phyloP scores from a whole-genome alignment of 495 filamentous ascomycete genomes.

The Aspergillus cristatus region DNA sequence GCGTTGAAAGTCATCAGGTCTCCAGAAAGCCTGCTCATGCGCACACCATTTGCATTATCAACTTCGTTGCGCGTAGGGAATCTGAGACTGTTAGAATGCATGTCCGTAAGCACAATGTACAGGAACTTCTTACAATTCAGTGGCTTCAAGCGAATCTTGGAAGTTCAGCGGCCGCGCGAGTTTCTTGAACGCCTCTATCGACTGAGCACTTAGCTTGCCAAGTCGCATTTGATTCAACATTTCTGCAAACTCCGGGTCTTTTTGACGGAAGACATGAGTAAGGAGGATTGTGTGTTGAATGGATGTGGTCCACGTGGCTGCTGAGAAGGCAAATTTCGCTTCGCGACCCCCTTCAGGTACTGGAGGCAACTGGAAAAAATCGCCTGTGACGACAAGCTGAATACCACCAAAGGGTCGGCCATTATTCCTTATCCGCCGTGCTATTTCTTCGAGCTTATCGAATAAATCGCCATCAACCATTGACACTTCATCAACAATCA shows the following conservation, averaged over 20 bases:
- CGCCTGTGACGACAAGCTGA: constrained; percentile 89
- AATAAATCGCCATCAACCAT: constrained; percentile 98
- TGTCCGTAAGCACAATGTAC: too few relatives aligned
- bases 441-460: constrained; percentile 88
- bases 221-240: constrained; percentile 98
- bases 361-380: constrained; percentile 95
- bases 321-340: constrained; percentile 86
- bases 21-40: constrained; percentile 66
- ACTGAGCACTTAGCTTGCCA: constrained; percentile 62
- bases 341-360: constrained; percentile 66
- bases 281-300: constrained; percentile 94
- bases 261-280: constrained; percentile 93
- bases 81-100: constrained; percentile 23
- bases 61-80: constrained; percentile 90
- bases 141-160: constrained; percentile 73
- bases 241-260: constrained; percentile 80
- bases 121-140: constrained; percentile 58
- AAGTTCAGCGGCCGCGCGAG: constrained; percentile 62
- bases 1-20: constrained; percentile 58
- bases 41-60: constrained; percentile 68
- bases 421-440: constrained; percentile 72
- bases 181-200: constrained; percentile 59
- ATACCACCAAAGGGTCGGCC: constrained; percentile 92
- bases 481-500: constrained; percentile 91
- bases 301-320: constrained; percentile 79